Base-by-base conservation (phyloP, 768 basidiomycete species). In the Lentinus tigrinus region DNA sequence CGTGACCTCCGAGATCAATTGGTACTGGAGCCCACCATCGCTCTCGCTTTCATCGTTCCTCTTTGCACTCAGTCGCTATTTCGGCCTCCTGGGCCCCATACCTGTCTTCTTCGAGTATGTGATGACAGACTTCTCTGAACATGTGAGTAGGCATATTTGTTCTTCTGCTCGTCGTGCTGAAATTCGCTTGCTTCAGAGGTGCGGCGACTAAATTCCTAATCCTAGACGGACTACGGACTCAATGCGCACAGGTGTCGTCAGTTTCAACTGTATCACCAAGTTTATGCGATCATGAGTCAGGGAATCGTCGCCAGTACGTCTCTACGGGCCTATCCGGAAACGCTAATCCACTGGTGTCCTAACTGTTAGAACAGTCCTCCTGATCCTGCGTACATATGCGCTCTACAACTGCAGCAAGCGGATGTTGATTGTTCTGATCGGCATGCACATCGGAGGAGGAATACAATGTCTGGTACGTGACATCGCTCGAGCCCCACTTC, bases 1-100 rank as follows among this genome's bases (percentile, higher is more conserved):
- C 0, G 60, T 84, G 7, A 44, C 63, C 1, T 52, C 57, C 31
- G 83, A 84, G 60, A 70, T 80, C 14, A 70, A 75, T 21, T 67
- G 72, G 16, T 79, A 78, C 66, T 84, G 83, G 82, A 54, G 54
- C 37, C 40, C 39, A 2, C 31, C 58, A 2, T 37, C 36, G 17
- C 48, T 60, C 59, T 62, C 53, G 1, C 57, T 49, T 49, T 54
- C 55, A 7, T 69, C 63, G 14, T 5, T 47, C 11, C 8, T 68
- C 6, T 71, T 67, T 47, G 54, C 65, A 2, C 23, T 60, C 10
- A 64, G 62, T 38, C 63, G 70, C 4, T 71, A 71, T 43, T 16
- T 54, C 5, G 63, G 66, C 4, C 36, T 69, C 40, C 11, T 68
- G 4, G 68, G 66, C 6, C 61, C 66, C 23, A 36, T 66, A 0